Base-by-base conservation (phyloP, 2,329 filamentous ascomycete species). In the Daldinia sp. region DNA sequence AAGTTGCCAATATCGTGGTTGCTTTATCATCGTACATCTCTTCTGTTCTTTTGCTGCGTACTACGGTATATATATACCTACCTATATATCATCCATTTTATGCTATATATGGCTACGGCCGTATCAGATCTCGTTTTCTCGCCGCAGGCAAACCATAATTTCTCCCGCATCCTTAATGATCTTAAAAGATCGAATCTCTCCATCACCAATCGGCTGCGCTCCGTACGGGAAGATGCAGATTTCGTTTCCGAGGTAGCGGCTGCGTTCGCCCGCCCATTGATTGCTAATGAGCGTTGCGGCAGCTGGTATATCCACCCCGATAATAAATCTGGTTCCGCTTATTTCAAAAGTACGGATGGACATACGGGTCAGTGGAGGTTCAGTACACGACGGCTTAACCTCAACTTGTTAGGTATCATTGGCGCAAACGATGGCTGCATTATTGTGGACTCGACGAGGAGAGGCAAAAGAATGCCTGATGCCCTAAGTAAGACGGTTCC, bases 341-440 rank as follows among this genome's bases (percentile, higher is more conserved):
- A 98, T 78, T 99, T 98, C 79, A 99, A 99, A 82, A 96, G 92
- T 78, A 99, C 95, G 1, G 95, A 99, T 78, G 95, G 95, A 0
- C 95, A 99, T 76, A 88, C 89, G 53, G 89, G 92, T 7, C 89
- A 96, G 73, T 99, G 95, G 95, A 86, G 89, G 64, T 97, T 98
- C 74, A 97, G 92, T 77, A 85, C 90, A 19, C 82, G 95, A 66
- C 83, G 95, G 67, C 78, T 98, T 72, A 99, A 99, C 74, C 74
- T 97, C 71, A 91, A 96, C 67, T 75, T 98, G 13, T 76, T 97
- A 50, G 83, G 88, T 30, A 72, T 94, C 37, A 83, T 94, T 56
- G 87, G 85, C 63, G 72, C 80, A 58, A 74, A 86, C 76, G 87
- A 91, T 71, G 93, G 93, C 84, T 88, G 89, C 75, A 89, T 98